phyloP scores from a whole-genome alignment of 805 yeast genomes.

The Metschnikowia sp. region DNA sequence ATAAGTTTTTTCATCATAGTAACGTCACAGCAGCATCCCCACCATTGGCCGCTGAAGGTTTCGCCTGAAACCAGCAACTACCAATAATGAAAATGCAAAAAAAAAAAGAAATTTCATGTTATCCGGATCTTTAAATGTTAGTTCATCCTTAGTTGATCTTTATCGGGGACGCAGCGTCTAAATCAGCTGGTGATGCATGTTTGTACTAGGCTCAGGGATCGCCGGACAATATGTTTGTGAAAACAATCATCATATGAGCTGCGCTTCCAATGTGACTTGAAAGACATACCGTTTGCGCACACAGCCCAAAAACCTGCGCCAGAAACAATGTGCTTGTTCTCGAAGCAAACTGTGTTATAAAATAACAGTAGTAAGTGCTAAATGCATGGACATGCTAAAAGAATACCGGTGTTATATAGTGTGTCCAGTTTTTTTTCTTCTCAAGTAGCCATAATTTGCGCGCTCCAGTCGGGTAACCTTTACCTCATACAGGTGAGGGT shows the following conservation, averaged over 20 bases:
- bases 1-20: conserved; percentile 58
- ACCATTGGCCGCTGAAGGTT: conserved; percentile 12
- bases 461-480: background rate
- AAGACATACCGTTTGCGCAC: conserved; percentile 3
- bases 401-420: background rate
- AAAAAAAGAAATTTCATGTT: background rate
- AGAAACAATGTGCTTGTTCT: too few relatives aligned
- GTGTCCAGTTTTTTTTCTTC: background rate
- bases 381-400: background rate
- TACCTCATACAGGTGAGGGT: background rate
- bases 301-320: too few relatives aligned
- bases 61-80: conserved; percentile 16
- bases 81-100: conserved; percentile 2
- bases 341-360: too few relatives aligned
- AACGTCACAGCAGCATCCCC: conserved; percentile 15
- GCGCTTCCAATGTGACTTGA: conserved; percentile 2
- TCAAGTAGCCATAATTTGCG: background rate
- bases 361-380: too few relatives aligned
- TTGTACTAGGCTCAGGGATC: conserved; percentile 71
- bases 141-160: background rate
- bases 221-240: conserved; percentile 36
- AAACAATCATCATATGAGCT: conserved; percentile 20
- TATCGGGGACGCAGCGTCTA: conserved; percentile 5
- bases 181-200: conserved; percentile 99
- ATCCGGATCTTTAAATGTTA: background rate